Evolutionary conservation across 352 stramenopile species (phyloP), one percentile per base, ranked within the genome.

Genomic region (Pythium coloratum): DNA sequence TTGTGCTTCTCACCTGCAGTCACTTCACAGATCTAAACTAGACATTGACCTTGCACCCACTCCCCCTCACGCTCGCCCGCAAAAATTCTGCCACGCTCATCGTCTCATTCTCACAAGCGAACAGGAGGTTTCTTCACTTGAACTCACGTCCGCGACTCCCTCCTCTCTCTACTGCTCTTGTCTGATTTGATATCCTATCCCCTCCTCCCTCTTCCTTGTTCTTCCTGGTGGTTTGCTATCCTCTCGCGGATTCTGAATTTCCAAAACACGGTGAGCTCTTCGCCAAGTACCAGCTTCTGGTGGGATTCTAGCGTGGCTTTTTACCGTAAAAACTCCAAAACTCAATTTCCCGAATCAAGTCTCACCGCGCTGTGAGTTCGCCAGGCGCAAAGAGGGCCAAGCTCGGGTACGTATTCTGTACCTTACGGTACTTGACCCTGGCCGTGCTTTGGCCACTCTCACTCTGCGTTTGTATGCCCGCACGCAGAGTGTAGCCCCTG

Each of bases 251-350:
- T 47, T 64, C 42, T 49, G 14, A 24, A 24, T 24, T 40, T 36
- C 8, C 61, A 61, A 67, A 67, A 67, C 38, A 51, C 18, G 51
- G 61, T 60, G 40, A 28, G 26, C 38, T 67, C 47, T 42, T 42
- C 24, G 32, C 26, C 13, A 34, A 32, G 32, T 51, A 55, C 50
- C 61, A 67, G 59, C 38, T 67, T 55, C 53, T 46, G 51, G 51
- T 55, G 24, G 38, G 16, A 38, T n/a, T 18, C 1, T 1, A 1
- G 1, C 2, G 2, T 12, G 51, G 53, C 51, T 67, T 67, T 67
- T 67, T 67, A 67, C 61, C 26, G 61, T 67, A 67, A 67, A 67
- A 56, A 67, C 61, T 67, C 26, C 40, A 10, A 67, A 49, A 67
- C 20, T 34, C 6, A 55, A 67, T 67, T 14, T 44, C 40, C 42